Conservation (phyloP, 2,329 filamentous ascomycete genomes). For the Aspergillus candidus region DNA sequence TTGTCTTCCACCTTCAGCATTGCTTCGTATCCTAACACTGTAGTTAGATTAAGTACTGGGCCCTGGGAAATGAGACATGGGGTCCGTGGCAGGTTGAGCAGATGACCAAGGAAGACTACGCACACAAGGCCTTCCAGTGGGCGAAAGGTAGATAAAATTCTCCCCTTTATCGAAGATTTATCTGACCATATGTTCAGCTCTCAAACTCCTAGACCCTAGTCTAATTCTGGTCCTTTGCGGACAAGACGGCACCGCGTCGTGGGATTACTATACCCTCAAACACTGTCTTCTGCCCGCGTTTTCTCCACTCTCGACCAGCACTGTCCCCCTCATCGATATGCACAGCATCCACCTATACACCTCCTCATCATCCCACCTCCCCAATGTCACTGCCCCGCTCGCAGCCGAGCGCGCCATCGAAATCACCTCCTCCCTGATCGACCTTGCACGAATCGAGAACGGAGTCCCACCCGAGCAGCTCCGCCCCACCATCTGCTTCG, state of each 20-base stretch:
- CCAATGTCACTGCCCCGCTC: conserved; percentile 58
- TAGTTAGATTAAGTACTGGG: conserved; percentile 68
- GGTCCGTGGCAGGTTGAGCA: conserved; percentile 56
- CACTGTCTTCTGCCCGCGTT: conserved; percentile 54
- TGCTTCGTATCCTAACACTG: conserved; percentile 6
- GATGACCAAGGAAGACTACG: conserved; percentile 54
- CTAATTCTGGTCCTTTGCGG: conserved; percentile 69
- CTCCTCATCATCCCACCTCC: conserved; percentile 49
- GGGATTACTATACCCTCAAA: conserved; percentile 69
- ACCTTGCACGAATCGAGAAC: conserved; percentile 67
- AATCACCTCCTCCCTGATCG: conserved; percentile 62
- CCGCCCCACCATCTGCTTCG: conserved; percentile 68
- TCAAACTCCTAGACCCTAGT: conserved; percentile 53
- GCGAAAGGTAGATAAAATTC: conserved; percentile 43
- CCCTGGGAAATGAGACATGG: conserved; percentile 68
- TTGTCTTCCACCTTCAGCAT: conserved; percentile 1
- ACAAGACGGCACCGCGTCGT: conserved; percentile 60
- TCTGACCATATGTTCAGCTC: conserved; percentile 20
- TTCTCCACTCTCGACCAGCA: conserved; percentile 35
- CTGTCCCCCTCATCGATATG: conserved; percentile 60
- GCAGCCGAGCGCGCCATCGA: conserved; percentile 69
- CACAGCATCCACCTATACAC: conserved; percentile 78
- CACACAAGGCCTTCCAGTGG: conserved; percentile 55
- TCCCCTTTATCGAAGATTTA: not conserved
- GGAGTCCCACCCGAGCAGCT: conserved; percentile 49